A percentile compares a stretch with the other conserved stretches of the same genome.
Evolutionary conservation across 345 rosid genomes (phyloP).

Genomic region (Microcos paniculata): DNA sequence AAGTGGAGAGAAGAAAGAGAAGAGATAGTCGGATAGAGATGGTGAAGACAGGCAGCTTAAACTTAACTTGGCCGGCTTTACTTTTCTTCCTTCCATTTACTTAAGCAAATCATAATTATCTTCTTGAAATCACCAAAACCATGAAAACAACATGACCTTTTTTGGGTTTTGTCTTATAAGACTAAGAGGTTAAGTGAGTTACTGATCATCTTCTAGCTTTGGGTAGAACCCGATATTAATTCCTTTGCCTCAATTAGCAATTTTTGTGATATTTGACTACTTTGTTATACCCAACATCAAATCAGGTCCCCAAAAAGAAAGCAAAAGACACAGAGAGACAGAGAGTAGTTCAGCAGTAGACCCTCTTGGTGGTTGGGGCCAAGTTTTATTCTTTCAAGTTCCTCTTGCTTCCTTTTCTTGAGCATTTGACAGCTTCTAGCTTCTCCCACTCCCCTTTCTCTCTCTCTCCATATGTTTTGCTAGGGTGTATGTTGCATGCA

Average conservation of each 20-base stretch:
- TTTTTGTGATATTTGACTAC: conserved; percentile 6
- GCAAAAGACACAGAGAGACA: neutral
- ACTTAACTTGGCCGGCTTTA: neutral
- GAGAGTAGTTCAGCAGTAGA: neutral
- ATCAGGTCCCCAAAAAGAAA: neutral
- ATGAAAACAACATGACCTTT: neutral
- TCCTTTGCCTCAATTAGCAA: neutral
- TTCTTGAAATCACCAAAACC: neutral
- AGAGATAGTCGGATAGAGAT: neutral
- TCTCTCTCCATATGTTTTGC: neutral
- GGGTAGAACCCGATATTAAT: neutral
- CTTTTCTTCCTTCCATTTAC: neutral
- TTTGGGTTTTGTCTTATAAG: neutral
- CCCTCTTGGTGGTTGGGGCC: conserved; percentile 18
- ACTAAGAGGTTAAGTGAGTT: neutral
- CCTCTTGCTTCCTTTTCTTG: conserved; percentile 6
- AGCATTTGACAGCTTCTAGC: neutral
- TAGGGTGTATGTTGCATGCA: conserved; percentile 24
- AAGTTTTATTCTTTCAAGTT: neutral
- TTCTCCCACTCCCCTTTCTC: conserved; percentile 4
- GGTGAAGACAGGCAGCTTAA: neutral
- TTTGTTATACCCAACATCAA: conserved; percentile 13
- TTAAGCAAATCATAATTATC: neutral
- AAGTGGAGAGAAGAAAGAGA: neutral
- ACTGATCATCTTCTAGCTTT: neutral